Evolutionary conservation across 768 basidiomycete genomes (phyloP), one percentile per base, ranked within the genome.

Genomic region (Tricholomella constricta): DNA sequence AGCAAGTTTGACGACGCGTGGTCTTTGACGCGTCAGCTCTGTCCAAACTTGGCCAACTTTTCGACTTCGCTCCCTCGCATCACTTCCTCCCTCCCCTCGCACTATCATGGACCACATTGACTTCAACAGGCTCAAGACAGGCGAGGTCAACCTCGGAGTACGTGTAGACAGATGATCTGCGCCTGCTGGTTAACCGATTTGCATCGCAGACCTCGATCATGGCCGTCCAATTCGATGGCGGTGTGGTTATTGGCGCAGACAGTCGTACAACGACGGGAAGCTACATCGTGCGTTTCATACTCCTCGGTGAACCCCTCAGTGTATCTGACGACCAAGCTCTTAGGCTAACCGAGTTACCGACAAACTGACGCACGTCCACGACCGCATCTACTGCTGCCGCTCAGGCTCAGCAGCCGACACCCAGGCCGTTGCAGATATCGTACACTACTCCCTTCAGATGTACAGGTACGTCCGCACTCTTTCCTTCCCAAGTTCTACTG

Each of bases 311-410:
- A 23, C 32, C 27, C 5, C 45, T 35, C 27, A 29, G 35, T 48
- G 14, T 47, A 17, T 41, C 36, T 38, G 42, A 34, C 50, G 34
- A 45, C 9, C 27, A 34, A 27, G 45, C 32, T 56, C 48, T 10
- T 23, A 96, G 94, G 93, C 94, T 22, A 98, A 98, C 71, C 88
- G 96, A 71, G 96, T 98, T 17, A 99, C 96, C 37, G 96, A 99
- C 81, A 99, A 99, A 75, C 82, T 98, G 55, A 97, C 95, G 2
- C 84, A 91, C 68, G 81, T 99, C 61, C 94, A 98, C 70, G 97
- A 99, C 73, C 92, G 94, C 61, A 91, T 98, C 71, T 99, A 98
- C 72, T 99, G 97, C 70, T 99, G 97, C 82, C 89, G 97, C 54
- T 97, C 94, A 37, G 97, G 97, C 45, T 97, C 94, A 60, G 92